A percentile compares a stretch with the other conserved stretches of the same genome.
These are phyloP conservation scores for Leishmania mexicana DNA, from an alignment of 208 protist species.

Conservation along the genomic window DNA sequence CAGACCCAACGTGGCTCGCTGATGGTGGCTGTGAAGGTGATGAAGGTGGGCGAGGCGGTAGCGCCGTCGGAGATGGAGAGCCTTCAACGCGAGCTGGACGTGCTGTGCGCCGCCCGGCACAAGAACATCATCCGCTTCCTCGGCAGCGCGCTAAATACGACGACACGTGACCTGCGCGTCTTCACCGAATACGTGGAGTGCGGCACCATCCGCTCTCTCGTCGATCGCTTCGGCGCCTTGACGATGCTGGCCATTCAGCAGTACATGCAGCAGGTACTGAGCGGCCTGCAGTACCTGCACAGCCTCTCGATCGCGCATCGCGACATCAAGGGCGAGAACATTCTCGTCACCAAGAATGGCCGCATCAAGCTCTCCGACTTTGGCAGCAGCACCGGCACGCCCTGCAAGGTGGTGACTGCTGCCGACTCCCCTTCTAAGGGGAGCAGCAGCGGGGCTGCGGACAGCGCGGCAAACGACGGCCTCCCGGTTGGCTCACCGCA, in stretches of 20 bases:
- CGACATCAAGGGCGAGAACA: conserved; percentile 86
- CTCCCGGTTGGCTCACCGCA: conserved; percentile 62
- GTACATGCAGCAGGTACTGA: conserved; percentile 77
- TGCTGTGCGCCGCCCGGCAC: conserved; percentile 59
- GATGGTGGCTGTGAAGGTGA: conserved; percentile 71
- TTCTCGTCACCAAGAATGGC: conserved; percentile 76
- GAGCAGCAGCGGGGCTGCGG: not conserved
- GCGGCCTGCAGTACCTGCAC: conserved; percentile 75
- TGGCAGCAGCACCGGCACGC: conserved; percentile 51
- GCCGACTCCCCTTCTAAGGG: not conserved
- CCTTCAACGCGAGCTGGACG: conserved; percentile 63
- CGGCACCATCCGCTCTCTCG: conserved; percentile 60
- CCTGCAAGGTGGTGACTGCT: conserved; percentile 17
- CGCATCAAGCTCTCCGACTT: conserved; percentile 82
- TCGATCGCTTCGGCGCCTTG: conserved; percentile 63
- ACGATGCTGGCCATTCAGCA: conserved; percentile 64
- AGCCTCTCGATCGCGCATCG: conserved; percentile 71
- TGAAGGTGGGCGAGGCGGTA: conserved; percentile 42
- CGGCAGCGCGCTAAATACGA: conserved; percentile 46
- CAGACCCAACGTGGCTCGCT: conserved; percentile 41
- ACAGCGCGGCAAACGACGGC: conserved; percentile 13
- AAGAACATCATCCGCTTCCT: conserved; percentile 80
- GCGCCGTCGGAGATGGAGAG: conserved; percentile 38
- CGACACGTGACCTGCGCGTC: conserved; percentile 51
- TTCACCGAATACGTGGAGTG: conserved; percentile 86